Evolutionary conservation across 495 filamentous ascomycete genomes (phyloP).

Genomic region (Podospora pseudopauciseta): DNA sequence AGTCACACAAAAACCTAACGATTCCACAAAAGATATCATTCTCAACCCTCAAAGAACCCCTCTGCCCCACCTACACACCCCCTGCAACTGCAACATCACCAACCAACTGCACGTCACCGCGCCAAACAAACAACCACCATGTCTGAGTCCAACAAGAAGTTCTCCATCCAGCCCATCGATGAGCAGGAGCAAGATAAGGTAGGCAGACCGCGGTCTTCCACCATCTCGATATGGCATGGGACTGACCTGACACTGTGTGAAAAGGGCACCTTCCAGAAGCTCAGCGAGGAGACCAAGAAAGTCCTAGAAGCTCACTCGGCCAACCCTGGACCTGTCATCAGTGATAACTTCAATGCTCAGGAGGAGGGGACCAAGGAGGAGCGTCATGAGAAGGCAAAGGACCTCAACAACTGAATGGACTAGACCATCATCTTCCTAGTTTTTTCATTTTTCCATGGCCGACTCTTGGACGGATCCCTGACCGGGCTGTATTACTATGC

Average conservation of each 20-base stretch:
- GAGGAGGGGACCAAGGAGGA: constrained; percentile 65
- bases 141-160: constrained; percentile 3
- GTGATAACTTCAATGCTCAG: constrained; percentile 42
- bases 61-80: background rate
- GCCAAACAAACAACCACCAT: background rate
- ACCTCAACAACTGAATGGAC: constrained; percentile 57
- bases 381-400: constrained; percentile 57
- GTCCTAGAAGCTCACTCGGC: constrained; percentile 45
- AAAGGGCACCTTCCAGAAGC: constrained; percentile 24
- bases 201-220: background rate
- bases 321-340: constrained; percentile 48
- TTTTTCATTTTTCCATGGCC: background rate
- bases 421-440: background rate
- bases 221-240: background rate
- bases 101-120: background rate
- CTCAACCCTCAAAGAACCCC: background rate
- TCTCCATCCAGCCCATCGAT: constrained; percentile 4
- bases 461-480: background rate
- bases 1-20: background rate
- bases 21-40: background rate
- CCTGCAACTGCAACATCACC: background rate
- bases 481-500: background rate
- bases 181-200: background rate
- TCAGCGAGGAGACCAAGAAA: constrained; percentile 27
- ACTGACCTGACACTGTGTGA: background rate